phyloP scores from a whole-genome alignment of 352 stramenopile species.

The Phytopythium vexans region DNA sequence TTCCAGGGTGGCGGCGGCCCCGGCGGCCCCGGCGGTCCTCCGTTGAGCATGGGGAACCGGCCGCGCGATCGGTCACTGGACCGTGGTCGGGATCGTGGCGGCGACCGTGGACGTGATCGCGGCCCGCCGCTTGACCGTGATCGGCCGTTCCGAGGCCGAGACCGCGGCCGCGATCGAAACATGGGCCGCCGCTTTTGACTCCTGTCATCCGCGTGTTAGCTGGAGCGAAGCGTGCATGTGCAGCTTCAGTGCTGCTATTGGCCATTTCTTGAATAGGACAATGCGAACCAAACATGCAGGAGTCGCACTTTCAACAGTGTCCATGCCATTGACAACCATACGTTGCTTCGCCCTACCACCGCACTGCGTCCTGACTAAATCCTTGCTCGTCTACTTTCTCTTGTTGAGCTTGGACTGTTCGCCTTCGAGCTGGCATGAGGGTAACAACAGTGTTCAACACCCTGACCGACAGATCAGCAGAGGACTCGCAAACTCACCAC shows the following conservation, averaged over 20 bases:
- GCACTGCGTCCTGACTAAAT: no score
- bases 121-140: constrained; percentile 9
- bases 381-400: constrained; percentile 27
- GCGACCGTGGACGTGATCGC: constrained; percentile 34
- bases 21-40: constrained; percentile 8
- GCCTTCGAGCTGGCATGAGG: constrained; percentile 44
- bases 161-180: constrained; percentile 22
- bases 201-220: no score
- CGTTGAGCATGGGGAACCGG: constrained; percentile 16
- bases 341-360: no score
- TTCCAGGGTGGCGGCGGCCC: constrained; percentile 30
- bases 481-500: constrained; percentile 46
- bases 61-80: constrained; percentile 20
- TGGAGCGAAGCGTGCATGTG: no score
- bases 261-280: not conserved
- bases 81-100: constrained; percentile 45
- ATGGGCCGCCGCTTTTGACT: no score
- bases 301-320: no score
- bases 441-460: not conserved
- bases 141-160: not conserved
- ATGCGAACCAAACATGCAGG: no score
- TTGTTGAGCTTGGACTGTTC: constrained; percentile 76
- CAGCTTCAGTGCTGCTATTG: constrained; percentile 6
- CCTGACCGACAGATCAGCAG: not conserved
- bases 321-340: no score